phyloP scores from a whole-genome alignment of 768 basidiomycete species.

The Gloeophyllum trabeum region DNA sequence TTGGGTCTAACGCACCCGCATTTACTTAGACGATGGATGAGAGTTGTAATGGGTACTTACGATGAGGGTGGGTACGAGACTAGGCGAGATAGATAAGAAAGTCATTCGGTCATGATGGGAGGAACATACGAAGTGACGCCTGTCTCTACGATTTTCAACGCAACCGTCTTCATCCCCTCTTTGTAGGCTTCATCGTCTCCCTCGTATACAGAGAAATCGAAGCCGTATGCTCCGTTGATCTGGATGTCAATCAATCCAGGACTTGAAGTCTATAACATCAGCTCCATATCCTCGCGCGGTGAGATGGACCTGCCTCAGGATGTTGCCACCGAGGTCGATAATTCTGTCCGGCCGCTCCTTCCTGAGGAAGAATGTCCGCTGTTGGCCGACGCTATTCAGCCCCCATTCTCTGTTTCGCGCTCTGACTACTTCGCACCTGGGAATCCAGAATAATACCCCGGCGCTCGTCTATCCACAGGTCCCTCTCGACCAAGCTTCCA shows the following conservation, averaged over 20 bases:
- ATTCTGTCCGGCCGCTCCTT: constrained; percentile 49
- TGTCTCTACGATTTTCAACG: constrained; percentile 72
- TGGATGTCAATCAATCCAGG: constrained; percentile 85
- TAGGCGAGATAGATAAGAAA: constrained; percentile 2
- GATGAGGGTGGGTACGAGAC: constrained; percentile 34
- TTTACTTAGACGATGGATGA: no score
- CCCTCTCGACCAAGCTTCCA: constrained; percentile 59
- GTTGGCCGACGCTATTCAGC: constrained; percentile 4
- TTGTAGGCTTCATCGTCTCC: constrained; percentile 58
- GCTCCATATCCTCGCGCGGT: constrained; percentile 4
- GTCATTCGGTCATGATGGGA: constrained; percentile 8
- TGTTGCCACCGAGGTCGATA: constrained; percentile 66
- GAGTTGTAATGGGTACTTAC: constrained; percentile 32
- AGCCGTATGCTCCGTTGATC: constrained; percentile 83
- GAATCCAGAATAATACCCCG: constrained; percentile 68
- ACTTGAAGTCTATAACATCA: constrained; percentile 23
- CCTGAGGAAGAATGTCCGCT: constrained; percentile 59
- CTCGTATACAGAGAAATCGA: constrained; percentile 80
- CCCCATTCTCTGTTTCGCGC: not conserved
- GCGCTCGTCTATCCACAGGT: constrained; percentile 73
- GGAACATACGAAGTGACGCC: constrained; percentile 77
- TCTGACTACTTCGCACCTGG: constrained; percentile 32
- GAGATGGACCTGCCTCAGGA: constrained; percentile 44
- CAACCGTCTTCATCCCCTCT: constrained; percentile 55
- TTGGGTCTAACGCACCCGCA: no score